phyloP scores from a whole-genome alignment of 768 basidiomycete species.

The Auriculariales sp. region DNA sequence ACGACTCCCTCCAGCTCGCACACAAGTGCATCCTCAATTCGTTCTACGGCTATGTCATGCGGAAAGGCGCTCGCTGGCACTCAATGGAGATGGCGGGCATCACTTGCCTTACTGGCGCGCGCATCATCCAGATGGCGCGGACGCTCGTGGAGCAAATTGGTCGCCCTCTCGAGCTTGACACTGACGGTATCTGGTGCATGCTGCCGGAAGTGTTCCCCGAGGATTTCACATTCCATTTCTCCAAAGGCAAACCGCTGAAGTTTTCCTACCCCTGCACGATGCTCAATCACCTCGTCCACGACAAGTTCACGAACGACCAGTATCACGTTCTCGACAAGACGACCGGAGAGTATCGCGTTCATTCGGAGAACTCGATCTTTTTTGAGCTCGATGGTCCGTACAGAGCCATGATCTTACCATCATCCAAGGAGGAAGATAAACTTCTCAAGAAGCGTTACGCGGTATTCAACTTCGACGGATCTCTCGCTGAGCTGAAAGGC shows the following conservation, averaged over 20 bases:
- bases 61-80: conserved; percentile 97
- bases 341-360: conserved; percentile 71
- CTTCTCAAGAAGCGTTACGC: conserved; percentile 97
- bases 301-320: conserved; percentile 91
- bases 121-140: conserved; percentile 97
- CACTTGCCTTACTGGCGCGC: conserved; percentile 93
- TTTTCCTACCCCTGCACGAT: conserved; percentile 98
- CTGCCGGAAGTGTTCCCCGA: conserved; percentile 95
- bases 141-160: conserved; percentile 96
- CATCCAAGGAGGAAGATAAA: conserved; percentile 98
- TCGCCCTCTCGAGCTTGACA: conserved; percentile 91
- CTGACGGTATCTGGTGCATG: conserved; percentile 99
- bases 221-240: conserved; percentile 89
- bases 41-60: conserved; percentile 99
- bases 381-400: conserved; percentile 98
- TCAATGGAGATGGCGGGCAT: conserved; percentile 99
- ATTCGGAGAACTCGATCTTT: conserved; percentile 97
- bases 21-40: conserved; percentile 99
- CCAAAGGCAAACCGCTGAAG: conserved; percentile 69
- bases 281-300: conserved; percentile 96
- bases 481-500: conserved; percentile 94
- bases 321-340: conserved; percentile 85
- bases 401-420: conserved; percentile 96
- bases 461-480: conserved; percentile 95
- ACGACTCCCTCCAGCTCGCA: conserved; percentile 95